Evolutionary conservation across 1,139 yeast genomes (phyloP).

Genomic region (Blastobotrys indianensis): DNA sequence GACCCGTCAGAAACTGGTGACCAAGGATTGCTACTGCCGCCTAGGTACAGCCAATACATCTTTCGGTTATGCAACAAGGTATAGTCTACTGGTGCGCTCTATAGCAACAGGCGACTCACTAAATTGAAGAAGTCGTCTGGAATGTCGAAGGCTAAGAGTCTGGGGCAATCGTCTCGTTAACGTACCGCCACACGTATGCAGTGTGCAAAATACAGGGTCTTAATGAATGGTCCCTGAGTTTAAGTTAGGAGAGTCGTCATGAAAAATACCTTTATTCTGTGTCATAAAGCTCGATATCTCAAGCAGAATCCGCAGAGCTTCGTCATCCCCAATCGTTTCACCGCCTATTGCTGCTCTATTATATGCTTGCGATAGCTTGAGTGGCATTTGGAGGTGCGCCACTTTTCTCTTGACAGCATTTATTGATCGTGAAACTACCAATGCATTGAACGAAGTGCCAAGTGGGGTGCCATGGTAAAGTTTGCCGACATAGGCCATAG

Average conservation of each 20-base stretch:
- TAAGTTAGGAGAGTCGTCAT: not conserved
- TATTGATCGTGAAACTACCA: constrained; percentile 2
- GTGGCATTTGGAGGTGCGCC: constrained; percentile 9
- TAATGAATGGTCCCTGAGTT: too few relatives aligned
- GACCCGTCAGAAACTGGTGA: too few relatives aligned
- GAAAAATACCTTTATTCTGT: constrained; percentile 6
- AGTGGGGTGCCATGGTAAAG: constrained; percentile 6
- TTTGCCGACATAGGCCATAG: constrained; percentile 3
- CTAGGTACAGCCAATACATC: too few relatives aligned
- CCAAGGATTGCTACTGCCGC: too few relatives aligned
- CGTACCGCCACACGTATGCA: too few relatives aligned
- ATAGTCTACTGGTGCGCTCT: too few relatives aligned
- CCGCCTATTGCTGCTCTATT: constrained; percentile 2
- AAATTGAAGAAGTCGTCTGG: too few relatives aligned
- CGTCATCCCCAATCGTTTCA: constrained; percentile 2
- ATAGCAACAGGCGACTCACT: too few relatives aligned
- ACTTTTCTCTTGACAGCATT: constrained; percentile 7
- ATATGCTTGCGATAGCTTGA: constrained; percentile 6
- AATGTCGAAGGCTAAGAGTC: too few relatives aligned
- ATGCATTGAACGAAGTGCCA: constrained; percentile 6
- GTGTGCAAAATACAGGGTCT: too few relatives aligned
- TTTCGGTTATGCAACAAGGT: too few relatives aligned
- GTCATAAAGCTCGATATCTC: constrained; percentile 6
- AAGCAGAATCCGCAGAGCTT: constrained; percentile 1
- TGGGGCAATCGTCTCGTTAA: too few relatives aligned